These are phyloP conservation scores for Trichophyton mentagrophytes DNA, from an alignment of 2,329 filamentous ascomycete genomes.

Conservation along the genomic window DNA sequence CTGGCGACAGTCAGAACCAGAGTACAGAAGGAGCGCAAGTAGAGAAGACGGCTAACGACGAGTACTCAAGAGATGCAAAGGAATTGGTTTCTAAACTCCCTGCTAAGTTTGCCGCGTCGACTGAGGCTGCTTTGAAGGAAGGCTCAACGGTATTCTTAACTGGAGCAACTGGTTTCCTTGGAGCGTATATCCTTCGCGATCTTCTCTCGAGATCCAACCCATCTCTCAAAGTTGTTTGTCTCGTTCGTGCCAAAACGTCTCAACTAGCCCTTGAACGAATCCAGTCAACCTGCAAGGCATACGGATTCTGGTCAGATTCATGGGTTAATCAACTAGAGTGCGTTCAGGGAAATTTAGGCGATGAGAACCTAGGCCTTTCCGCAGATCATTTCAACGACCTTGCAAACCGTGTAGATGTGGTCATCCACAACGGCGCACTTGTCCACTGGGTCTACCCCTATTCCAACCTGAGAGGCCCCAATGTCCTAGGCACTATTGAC, in stretches of 20 bases:
- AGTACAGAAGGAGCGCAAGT: slow-evolving; percentile 10
- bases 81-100: slow-evolving; percentile 40
- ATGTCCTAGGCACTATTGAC: slow-evolving; percentile 72
- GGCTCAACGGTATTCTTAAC: slow-evolving; percentile 62
- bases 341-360: slow-evolving; percentile 60
- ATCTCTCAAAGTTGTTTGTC: slow-evolving; percentile 53
- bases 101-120: slow-evolving; percentile 24
- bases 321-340: slow-evolving; percentile 46
- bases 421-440: slow-evolving; percentile 71
- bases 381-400: slow-evolving; percentile 53
- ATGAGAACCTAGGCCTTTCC: slow-evolving; percentile 61
- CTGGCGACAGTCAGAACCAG: slow-evolving; percentile 19
- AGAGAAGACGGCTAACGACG: slow-evolving; percentile 30
- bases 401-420: slow-evolving; percentile 52
- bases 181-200: slow-evolving; percentile 65
- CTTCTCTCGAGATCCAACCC: slow-evolving; percentile 50
- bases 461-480: slow-evolving; percentile 54
- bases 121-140: slow-evolving; percentile 22
- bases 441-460: slow-evolving; percentile 75
- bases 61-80: slow-evolving; percentile 40
- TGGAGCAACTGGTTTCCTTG: slow-evolving; percentile 81
- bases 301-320: slow-evolving; percentile 61
- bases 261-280: slow-evolving; percentile 53
- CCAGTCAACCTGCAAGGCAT: slow-evolving; percentile 54
- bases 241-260: slow-evolving; percentile 57